Base-by-base conservation (phyloP, 306 rosid genomes). In the Clitoria ternatea region DNA sequence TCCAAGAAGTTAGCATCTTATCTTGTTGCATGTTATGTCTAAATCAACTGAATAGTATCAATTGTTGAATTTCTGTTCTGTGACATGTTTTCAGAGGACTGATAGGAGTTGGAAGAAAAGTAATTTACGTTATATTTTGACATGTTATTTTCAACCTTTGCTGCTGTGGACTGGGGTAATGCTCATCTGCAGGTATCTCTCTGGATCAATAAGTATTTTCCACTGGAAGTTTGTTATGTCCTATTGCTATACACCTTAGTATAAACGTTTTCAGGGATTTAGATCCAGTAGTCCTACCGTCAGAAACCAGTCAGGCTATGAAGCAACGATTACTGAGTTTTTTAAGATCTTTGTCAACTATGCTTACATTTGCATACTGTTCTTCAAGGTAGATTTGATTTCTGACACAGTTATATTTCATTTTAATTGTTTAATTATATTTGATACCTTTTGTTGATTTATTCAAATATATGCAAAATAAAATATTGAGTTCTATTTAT, bases 311-410 rank as follows among this genome's bases (percentile, higher is more conserved):
- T 85, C 89, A 86, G 77, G 79, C 78, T 78, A 82, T 93, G 32
- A 93, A 93, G 86, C 85, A 85, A 61, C 87, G 92, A 42, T 82
- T 89, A 54, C 70, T 87, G 85, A 82, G 77, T 80, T 90, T 94
- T 75, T 75, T 84, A 29, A 79, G 89, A 85, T 90, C 98, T 1
- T 76, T 94, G 82, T 90, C 98, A 15, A 89, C 95, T 5, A 95
- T 94, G 79, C 81, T 94, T 62, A 85, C 98, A 45, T 81, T 87
- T 77, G 98, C 98, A 71, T 85, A 82, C 85, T 94, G 96, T 83
- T 82, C 85, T 78, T 94, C 98, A 75, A 83, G 97, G 98, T 94
- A 60, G 44, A 86, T 55, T 53, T 76, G 5, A 62, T 77, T 70
- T 66, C 66, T 53, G 42, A 32, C 17, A 62, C 32, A 45, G 26